Evolutionary conservation across 441 rosid species (phyloP), one percentile per base, ranked within the genome.

Genomic region (Brassica hybrid): DNA sequence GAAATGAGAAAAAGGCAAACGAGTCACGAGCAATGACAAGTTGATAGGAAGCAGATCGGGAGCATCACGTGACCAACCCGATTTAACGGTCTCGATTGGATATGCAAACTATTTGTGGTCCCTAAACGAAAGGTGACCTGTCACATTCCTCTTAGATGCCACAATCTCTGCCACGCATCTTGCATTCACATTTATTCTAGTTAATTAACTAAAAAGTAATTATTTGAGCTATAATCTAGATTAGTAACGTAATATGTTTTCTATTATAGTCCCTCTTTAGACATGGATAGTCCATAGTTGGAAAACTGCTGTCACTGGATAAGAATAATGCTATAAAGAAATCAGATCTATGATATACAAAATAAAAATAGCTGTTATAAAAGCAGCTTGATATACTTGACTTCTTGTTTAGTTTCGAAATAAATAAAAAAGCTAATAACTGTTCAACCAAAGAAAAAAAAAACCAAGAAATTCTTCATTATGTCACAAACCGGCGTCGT

Each of bases 21-120:
- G 72, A 52, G 60, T 62, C 77, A 63, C 74, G 71, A 32, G 38
- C 16, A 70, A 70, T 59, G 76, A 18, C 83, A 85, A 83, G 81
- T 56, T 67, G 82, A 81, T 84, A 86, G 84, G 82, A 88, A 85
- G 61, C 81, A 88, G 89, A 86, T 69, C 84, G 86, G 81, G 85
- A 83, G 75, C 87, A 77, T 87, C 86, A 85, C 83, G 83, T 80
- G 85, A 84, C 90, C 89, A 82, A 86, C 89, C 86, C 71, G 64
- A 56, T 83, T 69, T 76, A 83, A 84, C 83, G 88, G 86, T 80
- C 75, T 84, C 82, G 90, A 85, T 87, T 78, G 18, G 18, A 76
- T 77, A 9, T 27, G 16, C 3, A 48, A 59, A 67, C 71, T 19
- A 63, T 14, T 36, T 1, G 69, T 61, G 82, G 60, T 79, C 86